Base-by-base conservation (phyloP, 2,329 filamentous ascomycete genomes). In the Trichoderma cornu-damae region DNA sequence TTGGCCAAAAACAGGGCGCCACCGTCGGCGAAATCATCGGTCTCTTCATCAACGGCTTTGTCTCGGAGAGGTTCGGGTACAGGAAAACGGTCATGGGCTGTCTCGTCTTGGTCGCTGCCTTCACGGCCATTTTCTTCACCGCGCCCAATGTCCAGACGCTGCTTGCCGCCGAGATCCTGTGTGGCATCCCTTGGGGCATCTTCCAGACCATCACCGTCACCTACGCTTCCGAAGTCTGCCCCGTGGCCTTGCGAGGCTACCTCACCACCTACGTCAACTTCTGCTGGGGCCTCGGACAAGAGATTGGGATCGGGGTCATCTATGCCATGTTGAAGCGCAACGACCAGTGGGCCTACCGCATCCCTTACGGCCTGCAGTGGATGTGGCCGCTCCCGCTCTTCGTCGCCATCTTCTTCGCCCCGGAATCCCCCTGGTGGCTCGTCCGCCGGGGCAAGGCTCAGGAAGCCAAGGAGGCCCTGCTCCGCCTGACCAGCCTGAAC, bases 391-490 rank as follows among this genome's bases (percentile, higher is more conserved):
- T 87, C 6, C 85, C 86, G 2, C 76, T 89, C 6, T 77, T 84
- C 46, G 71, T 88, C 55, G 85, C 83, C 59, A 83, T 89, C 62
- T 82, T 73, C 64, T 83, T 88, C 57, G 86, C 86, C 0, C 87
- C 86, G 9, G 85, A 88, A 68, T 86, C 81, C 14, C 86, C 86
- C 2, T 88, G 86, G 86, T 89, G 86, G 86, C 78, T 90, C n/a
- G 85, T 90, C 43, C 83, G 87, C 37, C 82, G 79, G 65, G 84
- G 83, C 32, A 78, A 78, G 34, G 73, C 83, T 37, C 81, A 84
- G 7, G 84, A 88, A 14, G 87, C 87, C 28, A 88, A 88, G 73
- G 73, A 75, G 46, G 75, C 86, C 1, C 77, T 90, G 18, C 74
- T 86, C 48, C 83, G 86, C 3, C 75, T 90, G 18, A 89, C 86